Evolutionary conservation across 345 rosid species (phyloP).

Genomic region (Eucalyptus sideroxylon): DNA sequence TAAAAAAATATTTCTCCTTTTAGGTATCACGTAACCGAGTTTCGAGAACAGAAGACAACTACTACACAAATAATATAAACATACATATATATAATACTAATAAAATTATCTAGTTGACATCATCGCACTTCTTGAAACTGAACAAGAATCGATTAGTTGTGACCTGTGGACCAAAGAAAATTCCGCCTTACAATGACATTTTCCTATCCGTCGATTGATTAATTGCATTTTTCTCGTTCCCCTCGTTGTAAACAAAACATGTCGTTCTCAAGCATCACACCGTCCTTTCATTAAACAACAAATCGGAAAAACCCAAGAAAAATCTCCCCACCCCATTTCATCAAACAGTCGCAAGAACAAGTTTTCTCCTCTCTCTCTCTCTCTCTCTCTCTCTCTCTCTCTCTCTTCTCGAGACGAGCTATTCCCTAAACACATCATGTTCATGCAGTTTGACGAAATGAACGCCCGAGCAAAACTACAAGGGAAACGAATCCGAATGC

Average conservation of each 20-base stretch:
- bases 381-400: background rate
- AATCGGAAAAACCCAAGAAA: background rate
- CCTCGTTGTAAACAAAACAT: background rate
- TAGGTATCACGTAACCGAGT: background rate
- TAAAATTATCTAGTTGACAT: background rate
- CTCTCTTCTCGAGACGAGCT: background rate
- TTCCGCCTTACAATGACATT: background rate
- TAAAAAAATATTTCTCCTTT: background rate
- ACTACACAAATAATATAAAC: background rate
- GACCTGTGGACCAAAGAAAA: background rate
- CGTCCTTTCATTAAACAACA: background rate
- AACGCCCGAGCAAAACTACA: background rate
- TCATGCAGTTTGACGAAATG: background rate
- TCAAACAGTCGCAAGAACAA: background rate
- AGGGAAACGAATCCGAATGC: background rate
- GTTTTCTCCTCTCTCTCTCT: background rate
- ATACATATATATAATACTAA: background rate
- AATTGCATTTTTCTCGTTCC: background rate
- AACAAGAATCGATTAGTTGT: background rate
- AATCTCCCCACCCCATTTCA: background rate
- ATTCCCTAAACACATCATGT: background rate
- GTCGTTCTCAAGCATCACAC: slow-evolving; percentile 24
- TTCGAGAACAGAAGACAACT: background rate
- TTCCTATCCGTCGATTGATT: background rate
- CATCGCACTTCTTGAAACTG: background rate